These are phyloP conservation scores for Knoxdaviesia proteae DNA, from an alignment of 2,329 filamentous ascomycete species.

Conservation along the genomic window DNA sequence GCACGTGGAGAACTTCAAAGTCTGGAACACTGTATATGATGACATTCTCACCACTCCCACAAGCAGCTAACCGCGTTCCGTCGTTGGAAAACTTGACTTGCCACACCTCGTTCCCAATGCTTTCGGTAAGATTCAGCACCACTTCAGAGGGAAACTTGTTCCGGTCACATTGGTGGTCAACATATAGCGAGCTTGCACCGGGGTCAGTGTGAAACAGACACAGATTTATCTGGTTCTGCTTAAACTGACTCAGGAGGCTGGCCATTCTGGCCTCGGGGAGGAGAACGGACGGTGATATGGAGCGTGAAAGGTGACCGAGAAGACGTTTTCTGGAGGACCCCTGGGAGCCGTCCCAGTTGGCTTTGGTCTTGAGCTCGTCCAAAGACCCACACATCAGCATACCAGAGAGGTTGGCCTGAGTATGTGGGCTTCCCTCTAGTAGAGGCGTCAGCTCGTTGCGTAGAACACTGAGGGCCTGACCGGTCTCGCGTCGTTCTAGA, in stretches of 20 bases:
- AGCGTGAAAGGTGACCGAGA: slow-evolving; percentile 31
- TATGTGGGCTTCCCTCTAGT: slow-evolving; percentile 51
- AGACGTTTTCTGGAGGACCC: slow-evolving; percentile 57
- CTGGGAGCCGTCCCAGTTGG: slow-evolving; percentile 68
- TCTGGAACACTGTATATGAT: slow-evolving; percentile 62
- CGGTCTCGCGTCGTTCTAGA: slow-evolving; percentile 55
- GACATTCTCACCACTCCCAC: slow-evolving; percentile 53
- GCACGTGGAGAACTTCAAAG: slow-evolving; percentile 40
- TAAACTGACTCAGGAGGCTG: slow-evolving; percentile 61
- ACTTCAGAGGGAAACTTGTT: slow-evolving; percentile 58
- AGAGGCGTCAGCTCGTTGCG: slow-evolving; percentile 74
- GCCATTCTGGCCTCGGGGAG: slow-evolving; percentile 80
- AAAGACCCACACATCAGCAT: slow-evolving; percentile 72
- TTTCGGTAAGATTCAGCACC: slow-evolving; percentile 47
- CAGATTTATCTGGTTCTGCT: slow-evolving; percentile 58
- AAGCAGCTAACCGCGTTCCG: slow-evolving; percentile 62
- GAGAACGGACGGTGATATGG: slow-evolving; percentile 91
- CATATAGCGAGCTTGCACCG: slow-evolving; percentile 63
- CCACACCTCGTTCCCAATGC: slow-evolving; percentile 66
- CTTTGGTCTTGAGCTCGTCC: slow-evolving; percentile 55
- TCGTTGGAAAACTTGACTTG: slow-evolving; percentile 78
- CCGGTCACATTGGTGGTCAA: slow-evolving; percentile 67
- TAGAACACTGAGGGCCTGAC: slow-evolving; percentile 59
- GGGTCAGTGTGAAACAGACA: slow-evolving; percentile 81
- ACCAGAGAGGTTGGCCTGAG: slow-evolving; percentile 39